Evolutionary conservation across 805 yeast species (phyloP), one percentile per base, ranked within the genome.

Genomic region (Blastobotrys mokoenaii): DNA sequence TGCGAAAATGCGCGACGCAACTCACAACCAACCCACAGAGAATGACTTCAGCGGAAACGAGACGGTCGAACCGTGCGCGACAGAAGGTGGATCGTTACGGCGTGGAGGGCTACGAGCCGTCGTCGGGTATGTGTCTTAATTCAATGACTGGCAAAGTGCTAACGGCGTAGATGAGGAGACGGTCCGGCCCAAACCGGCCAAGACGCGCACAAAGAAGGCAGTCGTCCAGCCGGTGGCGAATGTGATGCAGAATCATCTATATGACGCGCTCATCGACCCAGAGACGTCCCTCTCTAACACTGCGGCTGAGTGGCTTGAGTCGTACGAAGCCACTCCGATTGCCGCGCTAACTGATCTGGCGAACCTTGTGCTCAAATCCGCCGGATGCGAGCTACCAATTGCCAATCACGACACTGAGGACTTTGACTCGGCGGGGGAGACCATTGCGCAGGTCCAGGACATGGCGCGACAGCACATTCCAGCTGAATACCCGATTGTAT

Each of bases 331-430:
- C 9, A 66, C 68, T 46, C 62, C 69, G 40, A 67, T 69, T 45
- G 59, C 58, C 11, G 80, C 88, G 1, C 62, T 84, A 43, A 74
- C 78, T 38, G 76, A 76, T 32, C 63, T 88, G 42, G 64, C 88
- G 37, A 88, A 89, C 60, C 69, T 87, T 41, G 53, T 85, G 1
- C 64, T 89, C 35, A 69, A 88, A 33, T 68, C 80, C 41, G 78
- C 85, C 58, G 96, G 96, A 0, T 81, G 88, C 41, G 70, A 77
- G 16, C 69, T 78, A 1, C 75, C 74, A 20, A 74, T 85, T 8
- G 80, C 80, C 48, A 76, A 77, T 22, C 95, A 89, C 60, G 96
- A 88, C 59, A 79, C 86, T 41, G 69, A 68, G 18, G 80, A 79
- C 55, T 68, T 74, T 44, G 88, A 83, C 36, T 76, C 84, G 6